These are phyloP conservation scores for Penicillium goetzii DNA, from an alignment of 495 filamentous ascomycete genomes.

Conservation along the genomic window DNA sequence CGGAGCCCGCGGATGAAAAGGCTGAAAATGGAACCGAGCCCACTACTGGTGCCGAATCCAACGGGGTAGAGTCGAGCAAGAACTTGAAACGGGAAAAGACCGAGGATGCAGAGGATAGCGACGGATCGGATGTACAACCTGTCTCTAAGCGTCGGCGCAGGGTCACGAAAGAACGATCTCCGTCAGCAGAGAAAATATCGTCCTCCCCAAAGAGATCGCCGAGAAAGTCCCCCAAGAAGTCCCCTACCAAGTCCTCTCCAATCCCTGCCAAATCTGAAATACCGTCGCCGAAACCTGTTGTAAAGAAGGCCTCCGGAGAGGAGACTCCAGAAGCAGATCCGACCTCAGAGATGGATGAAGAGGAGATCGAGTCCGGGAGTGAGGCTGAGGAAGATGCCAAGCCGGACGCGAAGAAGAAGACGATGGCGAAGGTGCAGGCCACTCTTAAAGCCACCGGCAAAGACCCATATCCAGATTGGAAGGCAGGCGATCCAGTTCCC, in stretches of 20 bases:
- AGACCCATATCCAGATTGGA: constrained; percentile 94
- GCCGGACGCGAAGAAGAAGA: constrained; percentile 74
- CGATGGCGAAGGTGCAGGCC: constrained; percentile 81
- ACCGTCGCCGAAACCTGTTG: constrained; percentile 28
- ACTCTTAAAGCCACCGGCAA: constrained; percentile 66
- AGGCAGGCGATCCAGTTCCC: constrained; percentile 81
- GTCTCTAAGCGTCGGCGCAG: constrained; percentile 49
- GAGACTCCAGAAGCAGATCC: constrained; percentile 41
- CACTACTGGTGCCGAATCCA: constrained; percentile 6
- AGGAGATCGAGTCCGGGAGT: constrained; percentile 52
- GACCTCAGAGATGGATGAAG: constrained; percentile 49
- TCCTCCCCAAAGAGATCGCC: constrained; percentile 30
- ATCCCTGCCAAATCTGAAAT: constrained; percentile 17
- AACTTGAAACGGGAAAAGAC: constrained; percentile 46
- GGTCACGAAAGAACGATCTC: constrained; percentile 12
- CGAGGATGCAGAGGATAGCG: constrained; percentile 46
- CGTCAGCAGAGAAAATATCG: constrained; percentile 20
- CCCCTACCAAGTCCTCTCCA: constrained; percentile 15
- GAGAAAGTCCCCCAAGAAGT: background rate
- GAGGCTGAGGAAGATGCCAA: constrained; percentile 73
- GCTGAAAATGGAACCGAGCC: constrained; percentile 34
- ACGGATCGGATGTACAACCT: constrained; percentile 57
- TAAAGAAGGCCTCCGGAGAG: constrained; percentile 43
- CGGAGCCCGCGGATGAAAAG: constrained; percentile 33
- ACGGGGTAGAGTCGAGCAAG: constrained; percentile 17